Conservation (phyloP, 192 early-diverging fungal genomes). For the Entophlyctis helioformis region DNA sequence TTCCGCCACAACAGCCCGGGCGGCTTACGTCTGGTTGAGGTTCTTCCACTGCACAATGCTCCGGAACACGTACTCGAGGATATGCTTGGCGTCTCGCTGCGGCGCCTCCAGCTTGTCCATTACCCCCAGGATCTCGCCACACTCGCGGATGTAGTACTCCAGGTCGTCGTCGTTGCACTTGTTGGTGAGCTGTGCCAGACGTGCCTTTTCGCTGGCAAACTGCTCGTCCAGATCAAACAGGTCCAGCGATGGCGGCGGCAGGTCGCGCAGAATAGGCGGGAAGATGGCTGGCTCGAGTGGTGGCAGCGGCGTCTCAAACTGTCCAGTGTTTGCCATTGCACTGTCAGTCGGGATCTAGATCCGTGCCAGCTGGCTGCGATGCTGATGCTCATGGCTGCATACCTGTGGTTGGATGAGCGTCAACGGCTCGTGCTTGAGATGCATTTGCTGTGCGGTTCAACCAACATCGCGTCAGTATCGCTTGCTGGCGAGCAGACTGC, state of each 20-base stretch:
- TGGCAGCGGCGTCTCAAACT: slow-evolving; percentile 56
- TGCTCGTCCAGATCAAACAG: slow-evolving; percentile 55
- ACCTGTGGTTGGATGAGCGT: slow-evolving; percentile 52
- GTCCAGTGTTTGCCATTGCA: too few species aligned
- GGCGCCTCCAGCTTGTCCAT: slow-evolving; percentile 30
- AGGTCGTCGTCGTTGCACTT: slow-evolving; percentile 55
- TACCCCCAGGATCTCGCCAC: slow-evolving; percentile 45
- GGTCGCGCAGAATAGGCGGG: slow-evolving; percentile 38
- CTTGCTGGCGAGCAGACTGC: too few species aligned
- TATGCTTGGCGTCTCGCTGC: slow-evolving; percentile 34
- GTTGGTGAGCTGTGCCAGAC: slow-evolving; percentile 46
- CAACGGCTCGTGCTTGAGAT: slow-evolving; percentile 40
- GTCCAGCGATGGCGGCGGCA: slow-evolving; percentile 46
- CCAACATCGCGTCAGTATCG: too few species aligned
- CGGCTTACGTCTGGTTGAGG: slow-evolving; percentile 20
- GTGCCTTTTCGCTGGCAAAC: slow-evolving; percentile 36
- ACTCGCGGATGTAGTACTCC: slow-evolving; percentile 53
- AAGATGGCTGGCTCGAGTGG: slow-evolving; percentile 48
- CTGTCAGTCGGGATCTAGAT: too few species aligned
- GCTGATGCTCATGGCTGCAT: neutral
- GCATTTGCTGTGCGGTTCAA: slow-evolving; percentile 28
- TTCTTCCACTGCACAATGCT: slow-evolving; percentile 51
- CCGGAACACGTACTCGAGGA: slow-evolving; percentile 42
- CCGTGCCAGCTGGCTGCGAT: too few species aligned
- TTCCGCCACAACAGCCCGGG: too few species aligned